phyloP scores from a whole-genome alignment of 768 basidiomycete genomes.

The Pleurotus eryngii region DNA sequence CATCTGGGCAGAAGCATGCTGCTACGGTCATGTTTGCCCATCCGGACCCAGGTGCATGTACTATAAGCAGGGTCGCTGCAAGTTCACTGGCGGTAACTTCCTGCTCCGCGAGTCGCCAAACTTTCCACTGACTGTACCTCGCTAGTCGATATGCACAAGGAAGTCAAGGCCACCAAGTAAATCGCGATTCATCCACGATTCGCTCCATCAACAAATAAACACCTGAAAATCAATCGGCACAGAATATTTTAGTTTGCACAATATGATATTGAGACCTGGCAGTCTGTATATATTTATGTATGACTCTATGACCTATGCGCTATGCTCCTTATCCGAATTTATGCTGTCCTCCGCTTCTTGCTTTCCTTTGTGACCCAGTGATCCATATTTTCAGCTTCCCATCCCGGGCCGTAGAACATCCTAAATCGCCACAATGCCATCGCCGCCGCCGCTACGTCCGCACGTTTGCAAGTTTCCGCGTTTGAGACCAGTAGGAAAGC shows the following conservation, averaged over 20 bases:
- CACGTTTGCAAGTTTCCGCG: conserved; percentile 42
- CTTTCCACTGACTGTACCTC: conserved; percentile 7
- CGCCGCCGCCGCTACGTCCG: conserved; percentile 61
- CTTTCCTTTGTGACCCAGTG: conserved; percentile 6
- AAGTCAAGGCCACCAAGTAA: not conserved
- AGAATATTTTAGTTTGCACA: not conserved
- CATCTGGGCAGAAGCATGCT: conserved; percentile 58
- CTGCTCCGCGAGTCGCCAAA: conserved; percentile 4
- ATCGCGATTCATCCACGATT: not conserved
- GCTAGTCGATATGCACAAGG: conserved; percentile 39
- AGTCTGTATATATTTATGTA: conserved; percentile 7
- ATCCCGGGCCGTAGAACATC: conserved; percentile 68
- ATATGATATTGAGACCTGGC: not conserved
- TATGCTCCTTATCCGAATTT: conserved; percentile 4
- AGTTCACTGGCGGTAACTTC: conserved; percentile 55
- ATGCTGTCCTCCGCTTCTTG: conserved; percentile 6
- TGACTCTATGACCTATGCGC: not conserved
- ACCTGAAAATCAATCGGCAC: not conserved
- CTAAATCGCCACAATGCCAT: conserved; percentile 77
- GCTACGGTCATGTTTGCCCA: conserved; percentile 52
- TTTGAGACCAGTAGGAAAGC: conserved; percentile 66
- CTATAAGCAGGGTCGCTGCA: conserved; percentile 55
- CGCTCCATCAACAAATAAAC: too few species aligned
- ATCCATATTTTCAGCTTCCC: conserved; percentile 29
- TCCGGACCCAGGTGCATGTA: conserved; percentile 39